These are phyloP conservation scores for Cicer pinnatifidum DNA, from an alignment of 306 rosid species.

Conservation along the genomic window DNA sequence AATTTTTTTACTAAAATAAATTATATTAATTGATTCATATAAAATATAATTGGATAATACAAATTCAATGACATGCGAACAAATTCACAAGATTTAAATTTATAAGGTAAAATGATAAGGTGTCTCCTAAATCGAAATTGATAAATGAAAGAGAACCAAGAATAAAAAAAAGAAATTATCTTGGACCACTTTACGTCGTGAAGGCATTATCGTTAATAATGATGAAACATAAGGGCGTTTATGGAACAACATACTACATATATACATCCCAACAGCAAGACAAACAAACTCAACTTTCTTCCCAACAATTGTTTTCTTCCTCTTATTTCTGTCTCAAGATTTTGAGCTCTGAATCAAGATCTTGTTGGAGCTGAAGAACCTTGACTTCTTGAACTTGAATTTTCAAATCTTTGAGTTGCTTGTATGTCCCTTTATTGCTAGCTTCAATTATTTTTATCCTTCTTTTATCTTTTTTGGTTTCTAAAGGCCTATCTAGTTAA, in stretches of 20 bases:
- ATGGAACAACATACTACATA: slow-evolving; percentile 38
- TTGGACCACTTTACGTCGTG: too few species aligned
- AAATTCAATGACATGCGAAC: too few species aligned
- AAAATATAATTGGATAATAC: too few species aligned
- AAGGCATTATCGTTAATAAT: too few species aligned
- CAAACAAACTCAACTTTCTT: slow-evolving; percentile 30
- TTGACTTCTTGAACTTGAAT: slow-evolving; percentile 26
- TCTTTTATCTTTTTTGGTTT: background rate
- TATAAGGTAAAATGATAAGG: too few species aligned
- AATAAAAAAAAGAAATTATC: too few species aligned
- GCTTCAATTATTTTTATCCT: background rate
- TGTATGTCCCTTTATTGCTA: slow-evolving; percentile 12
- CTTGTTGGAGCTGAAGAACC: slow-evolving; percentile 11
- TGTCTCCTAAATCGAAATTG: too few species aligned
- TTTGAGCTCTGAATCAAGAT: slow-evolving; percentile 22
- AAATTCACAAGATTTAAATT: too few species aligned
- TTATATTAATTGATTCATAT: too few species aligned
- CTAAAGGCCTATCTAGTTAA: background rate
- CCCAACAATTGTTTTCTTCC: slow-evolving; percentile 13
- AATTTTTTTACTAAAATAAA: too few species aligned
- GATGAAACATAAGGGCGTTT: background rate
- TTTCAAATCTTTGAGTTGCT: background rate
- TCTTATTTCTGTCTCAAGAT: slow-evolving; percentile 3
- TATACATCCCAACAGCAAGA: slow-evolving; percentile 36
- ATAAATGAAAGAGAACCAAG: too few species aligned